phyloP scores from a whole-genome alignment of 2,329 filamentous ascomycete genomes.

The Exophiala lecanii-corni region DNA sequence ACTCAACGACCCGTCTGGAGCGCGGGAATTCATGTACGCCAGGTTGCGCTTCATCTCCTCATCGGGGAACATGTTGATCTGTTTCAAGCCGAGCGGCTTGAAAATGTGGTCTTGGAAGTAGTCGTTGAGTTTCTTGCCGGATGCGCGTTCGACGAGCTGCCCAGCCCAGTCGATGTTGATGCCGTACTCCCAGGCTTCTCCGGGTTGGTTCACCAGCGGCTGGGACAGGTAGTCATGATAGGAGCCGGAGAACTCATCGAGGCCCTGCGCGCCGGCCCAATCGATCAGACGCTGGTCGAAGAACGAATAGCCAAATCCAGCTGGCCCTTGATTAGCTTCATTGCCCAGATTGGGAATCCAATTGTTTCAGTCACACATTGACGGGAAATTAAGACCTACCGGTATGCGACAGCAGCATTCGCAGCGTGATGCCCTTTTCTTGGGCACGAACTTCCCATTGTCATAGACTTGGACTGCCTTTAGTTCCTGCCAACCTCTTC shows the following conservation, averaged over 20 bases:
- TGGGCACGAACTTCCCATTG: conserved; percentile 31
- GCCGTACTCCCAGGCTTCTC: conserved; percentile 58
- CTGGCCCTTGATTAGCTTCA: conserved; percentile 9
- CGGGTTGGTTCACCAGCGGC: conserved; percentile 61
- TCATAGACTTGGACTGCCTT: conserved; percentile 44
- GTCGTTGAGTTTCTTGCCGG: conserved; percentile 43
- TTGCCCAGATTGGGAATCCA: not conserved
- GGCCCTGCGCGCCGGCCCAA: conserved; percentile 42
- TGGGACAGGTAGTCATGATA: conserved; percentile 43
- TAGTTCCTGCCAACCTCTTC: conserved; percentile 36
- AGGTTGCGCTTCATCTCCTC: conserved; percentile 51
- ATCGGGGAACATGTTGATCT: conserved; percentile 55
- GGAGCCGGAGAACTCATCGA: conserved; percentile 54
- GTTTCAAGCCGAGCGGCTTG: conserved; percentile 44
- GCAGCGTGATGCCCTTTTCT: conserved; percentile 45
- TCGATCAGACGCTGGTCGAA: conserved; percentile 42
- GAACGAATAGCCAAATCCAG: conserved; percentile 44
- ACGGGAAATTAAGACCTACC: conserved; percentile 33
- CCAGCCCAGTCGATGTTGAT: conserved; percentile 54
- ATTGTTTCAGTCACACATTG: too few relatives aligned
- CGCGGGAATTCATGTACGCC: conserved; percentile 54
- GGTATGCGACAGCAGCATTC: conserved; percentile 49
- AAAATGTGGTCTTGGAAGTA: conserved; percentile 49
- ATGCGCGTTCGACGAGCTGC: conserved; percentile 44
- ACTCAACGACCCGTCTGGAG: conserved; percentile 39